Evolutionary conservation across 2,329 filamentous ascomycete species (phyloP).

Genomic region (Colletotrichum agaves): DNA sequence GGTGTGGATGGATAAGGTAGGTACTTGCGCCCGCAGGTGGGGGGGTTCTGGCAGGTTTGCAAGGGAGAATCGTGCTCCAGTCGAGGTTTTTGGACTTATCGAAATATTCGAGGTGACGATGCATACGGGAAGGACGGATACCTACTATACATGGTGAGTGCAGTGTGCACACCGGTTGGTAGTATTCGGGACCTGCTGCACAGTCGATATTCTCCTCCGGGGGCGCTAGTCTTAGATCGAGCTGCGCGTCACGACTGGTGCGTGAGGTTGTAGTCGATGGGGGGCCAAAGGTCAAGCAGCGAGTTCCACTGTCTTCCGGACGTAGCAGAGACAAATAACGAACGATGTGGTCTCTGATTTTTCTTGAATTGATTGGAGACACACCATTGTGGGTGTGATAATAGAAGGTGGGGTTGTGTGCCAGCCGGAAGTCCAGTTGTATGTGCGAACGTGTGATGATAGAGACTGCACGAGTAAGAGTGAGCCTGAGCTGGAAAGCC

Average conservation of each 20-base stretch:
- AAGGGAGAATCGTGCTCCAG: constrained; percentile 21
- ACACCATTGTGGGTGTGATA: constrained; percentile 11
- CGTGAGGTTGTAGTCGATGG: constrained; percentile 18
- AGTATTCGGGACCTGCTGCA: constrained; percentile 37
- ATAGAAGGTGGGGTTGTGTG: constrained; percentile 5
- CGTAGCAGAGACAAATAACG: constrained; percentile 35
- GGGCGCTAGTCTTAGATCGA: constrained; percentile 36
- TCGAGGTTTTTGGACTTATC: constrained; percentile 1
- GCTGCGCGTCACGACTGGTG: constrained; percentile 36
- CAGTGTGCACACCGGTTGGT: constrained; percentile 2
- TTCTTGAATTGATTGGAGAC: constrained; percentile 4
- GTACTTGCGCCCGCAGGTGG: constrained; percentile 24
- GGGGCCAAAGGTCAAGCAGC: constrained; percentile 20
- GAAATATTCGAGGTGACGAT: constrained; percentile 29
- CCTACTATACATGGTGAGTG: constrained; percentile 1
- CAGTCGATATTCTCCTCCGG: constrained; percentile 34
- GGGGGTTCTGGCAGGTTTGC: constrained; percentile 11
- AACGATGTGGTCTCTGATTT: constrained; percentile 8
- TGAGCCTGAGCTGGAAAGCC: not conserved
- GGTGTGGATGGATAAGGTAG: constrained; percentile 17
- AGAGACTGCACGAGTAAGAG: no score
- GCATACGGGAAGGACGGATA: constrained; percentile 14
- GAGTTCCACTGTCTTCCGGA: constrained; percentile 36
- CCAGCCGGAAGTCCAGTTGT: not conserved
- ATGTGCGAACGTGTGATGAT: not conserved